Evolutionary conservation across 2,329 filamentous ascomycete species (phyloP), one percentile per base, ranked within the genome.

Genomic region (Colletotrichum incanum): DNA sequence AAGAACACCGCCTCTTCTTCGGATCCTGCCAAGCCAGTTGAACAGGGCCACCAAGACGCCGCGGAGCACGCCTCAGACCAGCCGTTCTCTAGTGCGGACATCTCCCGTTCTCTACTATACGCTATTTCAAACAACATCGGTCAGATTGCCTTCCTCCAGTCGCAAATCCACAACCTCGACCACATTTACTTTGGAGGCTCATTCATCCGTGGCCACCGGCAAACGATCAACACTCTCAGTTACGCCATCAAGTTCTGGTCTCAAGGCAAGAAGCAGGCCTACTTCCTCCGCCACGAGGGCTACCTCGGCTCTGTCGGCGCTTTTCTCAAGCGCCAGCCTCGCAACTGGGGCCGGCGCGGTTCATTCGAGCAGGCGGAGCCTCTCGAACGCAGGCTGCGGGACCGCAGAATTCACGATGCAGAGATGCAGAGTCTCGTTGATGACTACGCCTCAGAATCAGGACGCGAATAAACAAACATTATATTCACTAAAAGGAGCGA

Each of bases 171-270:
- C 84, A 90, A 93, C 56, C 87, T 98, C 34, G 93, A 94, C 74
- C 92, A 96, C 79, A 98, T 99, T 73, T 99, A 99, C 85, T 99
- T 99, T 82, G 96, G 96, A 28, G 96, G 96, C 31, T 96, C 93
- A 8, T 99, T 98, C 80, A 98, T 99, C 79, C 92, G 96, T 52
- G 96, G 96, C 50, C 96, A 99, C 82, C 91, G 93, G 20, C 96
- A 98, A 84, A 99, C 96, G 16, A 99, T 99, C 90, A 97, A 98
- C 82, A 98, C 96, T 0, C 87, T 99, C 12, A 95, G 93, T 67
- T 99, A 98, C 79, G 96, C 96, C 79, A 98, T 99, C 84, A 94
- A 94, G 77, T 99, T 98, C 84, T 99, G 96, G 96, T 95, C 93
- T 76, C 94, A 96, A 79, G 96, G 95, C 52, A 88, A 92, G 79